phyloP scores from a whole-genome alignment of 2,329 filamentous ascomycete genomes.

The Nannizzia gypsea region DNA sequence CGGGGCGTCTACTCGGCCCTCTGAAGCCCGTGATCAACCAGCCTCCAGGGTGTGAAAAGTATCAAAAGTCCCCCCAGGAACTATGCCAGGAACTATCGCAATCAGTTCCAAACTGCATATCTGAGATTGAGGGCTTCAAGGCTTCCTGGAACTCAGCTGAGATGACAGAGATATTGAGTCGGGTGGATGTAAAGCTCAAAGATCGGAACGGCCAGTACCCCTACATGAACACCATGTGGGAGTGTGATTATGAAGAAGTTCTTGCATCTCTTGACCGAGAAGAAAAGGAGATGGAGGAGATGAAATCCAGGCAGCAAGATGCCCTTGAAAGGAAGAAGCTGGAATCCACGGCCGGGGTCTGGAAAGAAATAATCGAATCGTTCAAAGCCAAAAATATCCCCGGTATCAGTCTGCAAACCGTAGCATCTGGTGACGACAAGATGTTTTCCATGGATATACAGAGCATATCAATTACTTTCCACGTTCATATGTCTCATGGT shows the following conservation, averaged over 20 bases:
- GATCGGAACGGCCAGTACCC: constrained; percentile 28
- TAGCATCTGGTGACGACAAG: constrained; percentile 17
- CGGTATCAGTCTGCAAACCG: constrained; percentile 21
- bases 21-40: constrained; percentile 29
- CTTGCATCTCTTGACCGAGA: constrained; percentile 23
- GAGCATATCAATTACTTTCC: constrained; percentile 26
- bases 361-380: constrained; percentile 24
- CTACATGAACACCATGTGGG: constrained; percentile 30
- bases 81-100: constrained; percentile 27
- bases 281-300: constrained; percentile 21
- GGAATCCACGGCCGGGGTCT: constrained; percentile 22
- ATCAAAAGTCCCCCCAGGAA: constrained; percentile 25
- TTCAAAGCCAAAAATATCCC: constrained; percentile 21
- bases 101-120: constrained; percentile 25
- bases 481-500: constrained; percentile 20
- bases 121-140: constrained; percentile 30
- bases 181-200: constrained; percentile 25
- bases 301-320: constrained; percentile 19
- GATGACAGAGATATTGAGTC: constrained; percentile 29
- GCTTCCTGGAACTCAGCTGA: constrained; percentile 31
- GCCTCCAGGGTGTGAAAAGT: constrained; percentile 15
- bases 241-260: constrained; percentile 29
- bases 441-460: constrained; percentile 20
- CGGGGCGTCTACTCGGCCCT: constrained; percentile 31
- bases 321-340: constrained; percentile 21